Percentiles rank a stretch among this genome's conserved stretches.
Evolutionary conservation across 305 asterid species (phyloP).

Genomic region (Fraxinus xanthoxyloides): DNA sequence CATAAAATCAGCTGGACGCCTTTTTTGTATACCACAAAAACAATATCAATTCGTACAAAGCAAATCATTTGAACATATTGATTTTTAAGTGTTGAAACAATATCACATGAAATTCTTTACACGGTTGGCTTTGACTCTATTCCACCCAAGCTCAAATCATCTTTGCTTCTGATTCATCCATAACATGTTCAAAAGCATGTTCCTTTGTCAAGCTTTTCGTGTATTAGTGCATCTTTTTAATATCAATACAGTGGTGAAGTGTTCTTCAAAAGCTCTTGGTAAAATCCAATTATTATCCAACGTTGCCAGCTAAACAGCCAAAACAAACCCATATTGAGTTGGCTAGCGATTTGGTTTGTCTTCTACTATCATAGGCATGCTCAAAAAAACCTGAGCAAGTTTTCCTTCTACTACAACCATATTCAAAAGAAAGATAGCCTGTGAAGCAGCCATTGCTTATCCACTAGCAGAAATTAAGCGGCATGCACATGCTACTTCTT

Average conservation of each 20-base stretch:
- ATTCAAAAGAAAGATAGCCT: background rate
- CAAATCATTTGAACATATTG: background rate
- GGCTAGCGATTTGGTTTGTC: background rate
- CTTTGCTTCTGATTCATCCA: background rate
- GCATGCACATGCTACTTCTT: background rate
- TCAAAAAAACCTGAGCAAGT: background rate
- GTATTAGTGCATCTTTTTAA: background rate
- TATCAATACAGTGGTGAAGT: background rate
- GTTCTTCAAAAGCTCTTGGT: background rate
- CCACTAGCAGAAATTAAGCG: background rate
- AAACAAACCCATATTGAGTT: background rate
- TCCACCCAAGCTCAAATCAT: background rate
- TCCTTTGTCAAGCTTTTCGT: background rate
- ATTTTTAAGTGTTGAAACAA: background rate
- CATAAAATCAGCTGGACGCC: background rate
- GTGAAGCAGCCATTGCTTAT: background rate
- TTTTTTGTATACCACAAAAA: background rate
- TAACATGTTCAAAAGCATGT: background rate
- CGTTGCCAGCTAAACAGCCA: background rate
- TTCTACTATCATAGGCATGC: background rate
- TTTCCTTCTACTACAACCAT: background rate
- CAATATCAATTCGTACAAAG: background rate
- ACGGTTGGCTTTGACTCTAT: background rate
- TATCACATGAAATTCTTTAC: background rate
- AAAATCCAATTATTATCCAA: background rate